Conservation (phyloP, 202 grass and related monocot genomes). For the Carex sylvatica region DNA sequence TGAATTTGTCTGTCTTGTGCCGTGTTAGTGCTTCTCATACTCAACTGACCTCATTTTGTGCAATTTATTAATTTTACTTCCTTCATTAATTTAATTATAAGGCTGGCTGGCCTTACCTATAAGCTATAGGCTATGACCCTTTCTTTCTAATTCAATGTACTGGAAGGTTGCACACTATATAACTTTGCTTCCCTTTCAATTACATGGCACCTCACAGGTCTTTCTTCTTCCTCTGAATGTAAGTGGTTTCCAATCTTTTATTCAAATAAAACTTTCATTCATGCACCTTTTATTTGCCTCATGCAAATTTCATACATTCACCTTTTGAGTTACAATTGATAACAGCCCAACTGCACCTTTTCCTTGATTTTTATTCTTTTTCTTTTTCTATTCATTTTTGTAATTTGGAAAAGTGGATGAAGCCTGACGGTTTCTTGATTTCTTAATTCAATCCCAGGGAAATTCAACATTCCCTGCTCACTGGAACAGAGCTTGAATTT, state of each 20-base stretch:
- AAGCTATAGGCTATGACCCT: neutral
- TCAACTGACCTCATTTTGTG: neutral
- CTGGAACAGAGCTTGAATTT: neutral
- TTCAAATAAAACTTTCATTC: neutral
- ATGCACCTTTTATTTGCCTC: neutral
- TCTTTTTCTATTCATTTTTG: neutral
- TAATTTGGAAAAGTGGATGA: conserved; percentile 2
- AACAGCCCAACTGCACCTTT: neutral
- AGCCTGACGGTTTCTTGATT: neutral
- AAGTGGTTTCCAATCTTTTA: neutral
- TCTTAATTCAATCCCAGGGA: conserved; percentile 1
- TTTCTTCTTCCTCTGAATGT: neutral
- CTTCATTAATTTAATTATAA: neutral
- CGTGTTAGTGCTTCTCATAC: neutral
- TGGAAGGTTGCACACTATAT: neutral
- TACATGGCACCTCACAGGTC: neutral
- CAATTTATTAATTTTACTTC: conserved; percentile 1
- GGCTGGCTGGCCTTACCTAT: neutral
- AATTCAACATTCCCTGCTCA: neutral
- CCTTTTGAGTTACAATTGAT: neutral
- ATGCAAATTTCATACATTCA: neutral
- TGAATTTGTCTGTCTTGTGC: neutral
- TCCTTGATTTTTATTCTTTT: neutral
- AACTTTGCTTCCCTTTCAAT: neutral
- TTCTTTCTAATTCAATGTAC: neutral